A percentile compares a stretch with the other conserved stretches of the same genome.
Conservation (phyloP, 495 filamentous ascomycete genomes). For the Tuber aestivum region DNA sequence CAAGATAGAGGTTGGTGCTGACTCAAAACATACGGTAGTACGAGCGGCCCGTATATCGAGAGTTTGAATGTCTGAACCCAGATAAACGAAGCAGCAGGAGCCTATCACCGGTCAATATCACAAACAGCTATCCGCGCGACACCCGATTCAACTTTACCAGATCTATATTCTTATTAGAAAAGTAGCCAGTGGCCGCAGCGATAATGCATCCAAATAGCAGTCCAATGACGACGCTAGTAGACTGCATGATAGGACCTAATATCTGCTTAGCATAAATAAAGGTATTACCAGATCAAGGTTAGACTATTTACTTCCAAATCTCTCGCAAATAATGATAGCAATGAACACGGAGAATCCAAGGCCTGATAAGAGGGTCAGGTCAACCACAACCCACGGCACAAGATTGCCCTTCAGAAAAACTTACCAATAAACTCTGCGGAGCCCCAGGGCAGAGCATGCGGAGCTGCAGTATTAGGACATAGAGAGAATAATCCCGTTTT, state of each 20-base stretch:
- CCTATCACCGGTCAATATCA: constrained; percentile 31
- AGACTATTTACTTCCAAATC: constrained; percentile 57
- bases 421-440: constrained; percentile 70
- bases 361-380: constrained; percentile 39
- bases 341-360: constrained; percentile 85
- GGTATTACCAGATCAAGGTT: constrained; percentile 53
- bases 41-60: constrained; percentile 72
- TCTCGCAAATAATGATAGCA: constrained; percentile 80
- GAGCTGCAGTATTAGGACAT: constrained; percentile 67
- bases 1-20: background rate
- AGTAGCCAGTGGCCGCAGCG: constrained; percentile 77
- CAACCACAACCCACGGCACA: background rate
- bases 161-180: constrained; percentile 3
- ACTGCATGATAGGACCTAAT: constrained; percentile 55
- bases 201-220: constrained; percentile 83
- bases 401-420: background rate
- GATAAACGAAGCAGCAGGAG: constrained; percentile 74
- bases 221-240: constrained; percentile 70
- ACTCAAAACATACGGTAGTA: constrained; percentile 53
- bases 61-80: constrained; percentile 88
- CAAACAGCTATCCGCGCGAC: background rate
- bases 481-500: constrained; percentile 53
- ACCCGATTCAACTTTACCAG: background rate
- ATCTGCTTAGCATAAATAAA: background rate
- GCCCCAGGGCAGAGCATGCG: constrained; percentile 82